Conservation (phyloP, 108 stramenopile species). For the Nitzschia sp. region DNA sequence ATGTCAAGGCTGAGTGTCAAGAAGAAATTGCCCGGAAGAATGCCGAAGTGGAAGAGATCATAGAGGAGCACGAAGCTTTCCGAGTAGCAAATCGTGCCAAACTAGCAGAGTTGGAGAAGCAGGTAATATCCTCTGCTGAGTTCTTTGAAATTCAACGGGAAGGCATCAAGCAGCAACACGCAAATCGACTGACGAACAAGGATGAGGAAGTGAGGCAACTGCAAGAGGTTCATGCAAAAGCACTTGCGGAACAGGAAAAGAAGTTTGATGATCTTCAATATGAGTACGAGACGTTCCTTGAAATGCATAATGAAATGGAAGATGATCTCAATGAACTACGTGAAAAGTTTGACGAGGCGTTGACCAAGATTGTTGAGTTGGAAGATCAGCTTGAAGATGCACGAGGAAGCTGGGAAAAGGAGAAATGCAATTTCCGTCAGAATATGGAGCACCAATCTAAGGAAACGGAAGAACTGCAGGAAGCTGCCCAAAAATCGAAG, state of each 20-base stretch:
- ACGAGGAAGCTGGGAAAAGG: neutral
- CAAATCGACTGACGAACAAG: neutral
- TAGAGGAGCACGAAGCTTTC: neutral
- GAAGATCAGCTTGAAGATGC: slow-evolving; percentile 10
- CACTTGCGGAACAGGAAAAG: neutral
- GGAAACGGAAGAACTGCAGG: neutral
- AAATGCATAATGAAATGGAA: slow-evolving; percentile 7
- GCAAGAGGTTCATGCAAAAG: neutral
- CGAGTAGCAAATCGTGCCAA: slow-evolving; percentile 1
- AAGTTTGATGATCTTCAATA: slow-evolving; percentile 7
- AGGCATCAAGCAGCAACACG: slow-evolving; percentile 14
- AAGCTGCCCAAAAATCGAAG: slow-evolving; percentile 6
- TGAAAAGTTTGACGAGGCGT: slow-evolving; percentile 16
- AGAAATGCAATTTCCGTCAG: slow-evolving; percentile 1
- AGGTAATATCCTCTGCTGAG: slow-evolving; percentile 9
- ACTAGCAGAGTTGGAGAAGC: slow-evolving; percentile 4
- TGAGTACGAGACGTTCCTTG: slow-evolving; percentile 13
- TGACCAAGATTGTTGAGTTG: slow-evolving; percentile 13
- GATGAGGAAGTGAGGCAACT: slow-evolving; percentile 1
- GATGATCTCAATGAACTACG: slow-evolving; percentile 2
- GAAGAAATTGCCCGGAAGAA: neutral
- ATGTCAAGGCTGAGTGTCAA: slow-evolving; percentile 2
- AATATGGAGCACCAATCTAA: slow-evolving; percentile 2
- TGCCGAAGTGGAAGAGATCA: neutral
- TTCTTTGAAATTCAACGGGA: slow-evolving; percentile 18